These are phyloP conservation scores for Adiantum capillusveneris DNA, from an alignment of 75 land plant species.

Conservation along the genomic window DNA sequence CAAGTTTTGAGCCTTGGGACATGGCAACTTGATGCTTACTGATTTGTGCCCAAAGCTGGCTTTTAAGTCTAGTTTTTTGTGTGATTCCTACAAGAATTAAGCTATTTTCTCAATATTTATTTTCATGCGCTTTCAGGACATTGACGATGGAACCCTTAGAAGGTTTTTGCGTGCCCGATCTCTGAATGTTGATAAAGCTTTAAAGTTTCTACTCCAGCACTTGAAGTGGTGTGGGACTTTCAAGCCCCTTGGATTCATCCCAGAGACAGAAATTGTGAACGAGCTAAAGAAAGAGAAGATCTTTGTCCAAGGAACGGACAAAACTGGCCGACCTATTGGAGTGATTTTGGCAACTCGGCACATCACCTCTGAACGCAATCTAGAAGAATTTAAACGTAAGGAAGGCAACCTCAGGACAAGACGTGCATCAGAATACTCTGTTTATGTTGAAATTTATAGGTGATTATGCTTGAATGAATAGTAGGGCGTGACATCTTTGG, in stretches of 20 bases:
- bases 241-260: conserved; percentile 57
- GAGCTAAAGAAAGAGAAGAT: conserved; percentile 53
- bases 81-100: too few species aligned
- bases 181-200: conserved; percentile 55
- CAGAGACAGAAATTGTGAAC: conserved; percentile 39
- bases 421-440: too few species aligned
- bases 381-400: conserved; percentile 76
- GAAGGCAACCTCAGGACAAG: too few species aligned
- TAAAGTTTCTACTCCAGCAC: conserved; percentile 41
- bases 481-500: background rate
- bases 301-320: conserved; percentile 76
- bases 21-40: too few species aligned
- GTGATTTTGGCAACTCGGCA: conserved; percentile 51
- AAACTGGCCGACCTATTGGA: conserved; percentile 42
- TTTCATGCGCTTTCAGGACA: too few species aligned
- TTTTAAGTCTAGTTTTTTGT: too few species aligned
- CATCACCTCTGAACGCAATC: conserved; percentile 21
- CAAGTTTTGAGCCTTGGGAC: too few species aligned
- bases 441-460: too few species aligned
- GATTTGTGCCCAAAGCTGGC: too few species aligned
- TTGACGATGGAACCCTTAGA: conserved; percentile 56
- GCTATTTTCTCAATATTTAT: too few species aligned
- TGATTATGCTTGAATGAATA: too few species aligned
- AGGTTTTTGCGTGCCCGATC: conserved; percentile 87
- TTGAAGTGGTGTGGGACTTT: conserved; percentile 45